Evolutionary conservation across 345 rosid genomes (phyloP), one percentile per base, ranked within the genome.

Genomic region (Bretschneidera sinensis): DNA sequence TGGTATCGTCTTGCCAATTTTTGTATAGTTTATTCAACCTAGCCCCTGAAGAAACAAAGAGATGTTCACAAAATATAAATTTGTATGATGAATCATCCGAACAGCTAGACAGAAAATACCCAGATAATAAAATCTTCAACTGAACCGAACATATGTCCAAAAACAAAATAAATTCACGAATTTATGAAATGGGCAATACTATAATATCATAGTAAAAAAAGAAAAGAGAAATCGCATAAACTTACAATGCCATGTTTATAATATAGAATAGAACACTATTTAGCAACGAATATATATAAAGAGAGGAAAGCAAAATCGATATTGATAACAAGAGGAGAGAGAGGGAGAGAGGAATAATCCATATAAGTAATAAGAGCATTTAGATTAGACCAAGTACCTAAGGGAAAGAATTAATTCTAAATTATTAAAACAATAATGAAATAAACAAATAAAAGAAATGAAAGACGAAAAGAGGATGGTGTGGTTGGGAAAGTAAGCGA

Each of bases 1-100:
- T 64, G 1, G 92, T 85, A 82, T 90, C 77, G 33, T 83, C 87
- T 78, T 94, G 97, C 97, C 99, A 94, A 54, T 80, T 75, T 67
- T 74, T 81, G 67, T 88, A 94, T 65, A 87, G 70, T 31, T 79
- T 85, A 48, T 77, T 78, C 78, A 94, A 64, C 64, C 79, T 84
- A 54, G 53, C 61, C 21, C 85, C 96, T 94, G 59, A 54, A 50
- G 17, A 51, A 14, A 45, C 25, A 43, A 51, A 21, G 0, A 45
- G 13, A 65, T 2, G 11, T 13, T 17, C 16, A 1, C 24, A 57
- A 22, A 49, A 62, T 24, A 22, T 45, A 55, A 54, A 2, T 56
- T 43, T 24, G 20, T 25, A 48, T 43, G 18, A 23, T 21, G 6
- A 9, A 8, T 17, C 63, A 60, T 20, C 7, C 22, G 16, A 53